A percentile compares a stretch with the other conserved stretches of the same genome.
Evolutionary conservation across 177 flowering plant genomes (phyloP).

Genomic region (Telopea speciosissima): DNA sequence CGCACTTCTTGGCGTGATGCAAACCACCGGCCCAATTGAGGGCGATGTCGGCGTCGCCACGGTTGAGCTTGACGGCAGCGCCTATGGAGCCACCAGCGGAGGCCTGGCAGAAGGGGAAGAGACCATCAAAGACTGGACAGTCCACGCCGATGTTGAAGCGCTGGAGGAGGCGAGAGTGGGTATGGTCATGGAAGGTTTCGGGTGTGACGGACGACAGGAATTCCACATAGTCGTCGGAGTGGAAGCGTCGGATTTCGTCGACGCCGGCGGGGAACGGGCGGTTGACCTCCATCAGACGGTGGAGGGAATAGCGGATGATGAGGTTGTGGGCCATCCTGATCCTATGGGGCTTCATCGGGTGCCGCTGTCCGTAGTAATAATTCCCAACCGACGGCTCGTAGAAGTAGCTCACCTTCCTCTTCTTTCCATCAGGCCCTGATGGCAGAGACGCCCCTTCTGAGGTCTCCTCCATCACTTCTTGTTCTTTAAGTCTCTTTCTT

Average conservation of each 20-base stretch:
- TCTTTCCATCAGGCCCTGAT: not conserved
- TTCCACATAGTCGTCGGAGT: constrained; percentile 1
- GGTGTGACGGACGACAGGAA: not conserved
- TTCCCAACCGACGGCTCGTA: not conserved
- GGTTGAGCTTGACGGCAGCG: constrained; percentile 1
- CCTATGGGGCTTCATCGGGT: constrained; percentile 4
- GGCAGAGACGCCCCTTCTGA: not conserved
- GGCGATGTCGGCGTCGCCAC: not conserved
- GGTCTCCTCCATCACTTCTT: not conserved
- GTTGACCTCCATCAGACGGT: not conserved
- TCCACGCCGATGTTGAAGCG: constrained; percentile 5
- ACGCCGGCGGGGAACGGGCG: not conserved
- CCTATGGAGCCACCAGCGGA: not conserved
- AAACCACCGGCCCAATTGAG: constrained; percentile 2
- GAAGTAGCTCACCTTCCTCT: not conserved
- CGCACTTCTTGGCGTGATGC: constrained; percentile 5
- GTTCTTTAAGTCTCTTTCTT: no score
- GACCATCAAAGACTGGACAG: constrained; percentile 1
- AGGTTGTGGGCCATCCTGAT: constrained; percentile 2
- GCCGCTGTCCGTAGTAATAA: constrained; percentile 2
- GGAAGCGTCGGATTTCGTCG: not conserved
- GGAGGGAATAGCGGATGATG: not conserved
- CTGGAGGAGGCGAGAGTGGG: not conserved
- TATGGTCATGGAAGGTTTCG: not conserved
- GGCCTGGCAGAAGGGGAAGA: not conserved